Evolutionary conservation across 73 alveolate species (phyloP), one percentile per base, ranked within the genome.

Genomic region (Breviolum minutum): DNA sequence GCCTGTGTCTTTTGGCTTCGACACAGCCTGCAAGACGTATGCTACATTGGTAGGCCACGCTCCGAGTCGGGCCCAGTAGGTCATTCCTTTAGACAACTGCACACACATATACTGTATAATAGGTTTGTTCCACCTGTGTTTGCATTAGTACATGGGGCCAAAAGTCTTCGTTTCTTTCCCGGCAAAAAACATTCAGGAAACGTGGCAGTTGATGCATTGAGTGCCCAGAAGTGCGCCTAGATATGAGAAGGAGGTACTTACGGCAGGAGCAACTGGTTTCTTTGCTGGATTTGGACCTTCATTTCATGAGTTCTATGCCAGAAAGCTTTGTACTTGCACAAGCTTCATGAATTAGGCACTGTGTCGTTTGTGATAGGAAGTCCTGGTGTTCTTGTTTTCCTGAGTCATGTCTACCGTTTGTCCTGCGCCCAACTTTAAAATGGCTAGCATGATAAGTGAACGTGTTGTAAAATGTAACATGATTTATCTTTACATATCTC

Each of bases 11-110:
- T 99, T 99, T 99, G 99, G 99, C 84, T 99, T 99, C 96, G 99
- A 99, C 96, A 99, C 99, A 24, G 99, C 99, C 91, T 99, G 99
- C 66, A 99, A 99, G 99, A 99, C 99, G 40, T 99, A 99, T 99
- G 99, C 99, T 90, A 99, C 99, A 97, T 99, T 99, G 63, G 99
- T 99, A 63, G 99, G 99, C 73, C 99, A 32, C 29, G 71, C 27
- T 9, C 86, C 26, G 86, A 29, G 86, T 77, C 26, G 63, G 83
- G 83, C 30, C 30, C 82, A 71, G 83, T 14, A 73, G 5, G 83
- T 73, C 83, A 73, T 73, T 73, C 83, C 86, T 77, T 6, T 20
- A 29, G 63, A 10, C 17, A 20, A 20, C 63, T n/a, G 86, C 62
- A 12, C 63, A 77, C n/a, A n/a, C n/a, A n/a, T n/a, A n/a, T n/a